A percentile compares a stretch with the other conserved stretches of the same genome.
Evolutionary conservation across 768 basidiomycete species (phyloP).

Genomic region (Lentinula edodes): DNA sequence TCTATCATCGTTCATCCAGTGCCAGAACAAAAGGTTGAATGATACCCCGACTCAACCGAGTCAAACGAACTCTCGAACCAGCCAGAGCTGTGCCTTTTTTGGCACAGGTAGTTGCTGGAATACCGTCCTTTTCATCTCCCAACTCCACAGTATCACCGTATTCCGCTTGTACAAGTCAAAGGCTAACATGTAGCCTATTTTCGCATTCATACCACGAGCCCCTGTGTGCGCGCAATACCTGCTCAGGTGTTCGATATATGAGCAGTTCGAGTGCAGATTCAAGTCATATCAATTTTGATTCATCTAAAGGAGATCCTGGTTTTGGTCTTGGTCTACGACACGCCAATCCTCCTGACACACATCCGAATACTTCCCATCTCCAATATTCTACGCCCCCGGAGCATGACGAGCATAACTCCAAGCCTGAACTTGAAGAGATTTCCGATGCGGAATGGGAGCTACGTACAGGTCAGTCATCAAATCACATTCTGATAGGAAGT

Average conservation of each 20-base stretch:
- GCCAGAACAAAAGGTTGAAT: background rate
- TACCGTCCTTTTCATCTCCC: background rate
- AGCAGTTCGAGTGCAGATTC: background rate
- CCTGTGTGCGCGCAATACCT: background rate
- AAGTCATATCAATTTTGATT: background rate
- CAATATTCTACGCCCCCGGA: background rate
- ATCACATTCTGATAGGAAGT: background rate
- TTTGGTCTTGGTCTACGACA: background rate
- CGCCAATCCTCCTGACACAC: background rate
- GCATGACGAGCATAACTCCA: background rate
- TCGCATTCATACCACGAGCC: background rate
- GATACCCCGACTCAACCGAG: background rate
- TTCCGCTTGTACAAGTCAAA: background rate
- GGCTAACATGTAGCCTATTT: background rate
- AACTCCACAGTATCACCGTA: background rate
- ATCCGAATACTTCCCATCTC: background rate
- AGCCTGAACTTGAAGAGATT: background rate
- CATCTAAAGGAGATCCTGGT: background rate
- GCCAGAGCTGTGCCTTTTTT: too few relatives aligned
- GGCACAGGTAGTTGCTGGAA: background rate
- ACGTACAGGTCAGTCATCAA: background rate
- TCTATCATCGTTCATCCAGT: too few relatives aligned
- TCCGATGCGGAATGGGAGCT: slow-evolving; percentile 5
- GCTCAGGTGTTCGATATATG: background rate
- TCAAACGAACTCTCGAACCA: background rate